Percentiles rank a stretch among this genome's conserved stretches.
Conservation (phyloP, 2,329 filamentous ascomycete species). For the Penicillium sp. region DNA sequence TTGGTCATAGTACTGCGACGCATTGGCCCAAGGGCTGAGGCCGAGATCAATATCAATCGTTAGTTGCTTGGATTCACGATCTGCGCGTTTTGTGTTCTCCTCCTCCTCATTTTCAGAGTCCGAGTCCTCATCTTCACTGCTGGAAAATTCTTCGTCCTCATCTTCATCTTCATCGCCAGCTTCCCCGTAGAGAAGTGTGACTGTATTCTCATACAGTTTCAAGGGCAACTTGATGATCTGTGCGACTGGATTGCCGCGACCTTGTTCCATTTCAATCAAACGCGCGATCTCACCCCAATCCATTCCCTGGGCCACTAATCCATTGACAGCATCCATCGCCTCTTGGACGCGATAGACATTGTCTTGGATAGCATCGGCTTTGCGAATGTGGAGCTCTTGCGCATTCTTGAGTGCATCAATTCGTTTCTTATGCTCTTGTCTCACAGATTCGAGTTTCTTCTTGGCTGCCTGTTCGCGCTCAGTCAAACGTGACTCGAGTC, state of each 20-base stretch:
- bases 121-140: constrained; percentile 63
- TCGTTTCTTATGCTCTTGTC: constrained; percentile 78
- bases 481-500: constrained; percentile 76
- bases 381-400: constrained; percentile 80
- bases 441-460: constrained; percentile 81
- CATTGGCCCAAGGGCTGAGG: constrained; percentile 84
- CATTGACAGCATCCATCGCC: constrained; percentile 88
- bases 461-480: constrained; percentile 82
- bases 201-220: constrained; percentile 84
- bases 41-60: constrained; percentile 82
- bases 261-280: constrained; percentile 85
- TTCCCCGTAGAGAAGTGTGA: constrained; percentile 78
- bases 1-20: constrained; percentile 88
- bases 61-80: constrained; percentile 51
- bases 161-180: constrained; percentile 66
- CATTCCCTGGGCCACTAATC: constrained; percentile 90
- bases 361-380: constrained; percentile 85
- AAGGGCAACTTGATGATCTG: constrained; percentile 83
- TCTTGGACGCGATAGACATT: constrained; percentile 91
- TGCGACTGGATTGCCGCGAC: constrained; percentile 78
- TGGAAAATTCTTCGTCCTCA: constrained; percentile 64
- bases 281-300: constrained; percentile 93
- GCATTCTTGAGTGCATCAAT: constrained; percentile 80
- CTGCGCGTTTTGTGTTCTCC: constrained; percentile 24
- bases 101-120: constrained; percentile 38